phyloP scores from a whole-genome alignment of 2,329 filamentous ascomycete genomes.

The Colletotrichum karsti region DNA sequence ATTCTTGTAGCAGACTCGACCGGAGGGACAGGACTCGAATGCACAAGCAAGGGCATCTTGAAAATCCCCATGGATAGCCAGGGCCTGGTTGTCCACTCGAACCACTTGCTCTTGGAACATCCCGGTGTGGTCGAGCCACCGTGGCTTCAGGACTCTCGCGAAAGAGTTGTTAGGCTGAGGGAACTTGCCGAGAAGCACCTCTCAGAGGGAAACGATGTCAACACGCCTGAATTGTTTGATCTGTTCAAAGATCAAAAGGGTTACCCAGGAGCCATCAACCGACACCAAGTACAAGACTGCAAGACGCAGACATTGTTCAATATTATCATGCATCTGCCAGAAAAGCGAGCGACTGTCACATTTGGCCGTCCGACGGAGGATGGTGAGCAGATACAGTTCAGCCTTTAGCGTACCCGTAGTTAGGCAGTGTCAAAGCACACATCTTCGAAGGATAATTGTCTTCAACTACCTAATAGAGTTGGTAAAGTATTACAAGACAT shows the following conservation, averaged over 20 bases:
- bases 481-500: too few relatives aligned
- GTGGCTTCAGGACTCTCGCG: constrained; percentile 40
- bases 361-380: not conserved
- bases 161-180: constrained; percentile 34
- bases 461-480: too few relatives aligned
- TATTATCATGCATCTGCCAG: constrained; percentile 23
- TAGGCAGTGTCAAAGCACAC: too few relatives aligned
- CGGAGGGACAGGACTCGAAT: constrained; percentile 16
- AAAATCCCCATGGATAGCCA: not conserved
- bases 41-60: constrained; percentile 5
- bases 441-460: too few relatives aligned
- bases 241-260: constrained; percentile 39
- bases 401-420: too few relatives aligned
- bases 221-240: constrained; percentile 26
- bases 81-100: constrained; percentile 20
- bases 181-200: constrained; percentile 33
- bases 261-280: constrained; percentile 38
- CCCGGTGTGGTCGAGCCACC: constrained; percentile 37
- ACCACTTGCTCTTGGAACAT: constrained; percentile 35
- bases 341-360: not conserved
- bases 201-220: not conserved
- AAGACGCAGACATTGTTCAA: constrained; percentile 41
- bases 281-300: constrained; percentile 32
- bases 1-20: constrained; percentile 18
- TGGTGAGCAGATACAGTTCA: not conserved